Base-by-base conservation (phyloP, 2,329 filamentous ascomycete species). In the Septoria petroselini region DNA sequence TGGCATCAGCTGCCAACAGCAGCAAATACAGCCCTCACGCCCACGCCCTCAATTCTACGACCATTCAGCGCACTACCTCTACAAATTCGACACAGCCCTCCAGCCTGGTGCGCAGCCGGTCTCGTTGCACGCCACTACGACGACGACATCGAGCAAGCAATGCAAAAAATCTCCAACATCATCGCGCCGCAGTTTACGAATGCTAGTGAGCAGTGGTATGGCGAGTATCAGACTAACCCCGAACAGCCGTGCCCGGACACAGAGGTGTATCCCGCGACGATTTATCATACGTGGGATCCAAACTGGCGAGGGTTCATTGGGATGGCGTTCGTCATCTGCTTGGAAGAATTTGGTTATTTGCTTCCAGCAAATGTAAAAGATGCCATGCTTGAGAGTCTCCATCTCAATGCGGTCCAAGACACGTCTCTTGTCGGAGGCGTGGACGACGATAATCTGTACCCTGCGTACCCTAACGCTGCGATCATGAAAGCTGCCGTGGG, bases 251-350 rank as follows among this genome's bases (percentile, higher is more conserved):
- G 73, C 2, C 75, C 83, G 3, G 80, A 79, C 14, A 75, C 71
- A 2, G 45, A 66, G 1, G 64, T 68, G 12, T 84, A 84, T 54
- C 71, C 72, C 1, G 63, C 72, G 0, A 60, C 64, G 3, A 78
- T 79, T 27, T 81, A 83, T 60, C 72, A 75, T 48, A 74, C 75
- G 0, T 84, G 79, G 77, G 81, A 84, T 56, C 80, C 48, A 7
- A 48, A 84, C 53, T 84, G 81, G 81, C 71, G 81, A 41, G 81
- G 80, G 0, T 84, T 84, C 49, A 72, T 84, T 27, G 79, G 79
- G 9, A 82, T 79, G 0, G 75, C 78, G 0, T 72, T 84, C 11
- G 75, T 84, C 19, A 68, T 83, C 33, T 76, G 76, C 19, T 69
- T 82, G 17, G 81, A 84, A 60, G 80, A 84, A 54, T 84, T 79